These are phyloP conservation scores for Geotrichum siamense DNA, from an alignment of 1,139 yeast species.

Conservation along the genomic window DNA sequence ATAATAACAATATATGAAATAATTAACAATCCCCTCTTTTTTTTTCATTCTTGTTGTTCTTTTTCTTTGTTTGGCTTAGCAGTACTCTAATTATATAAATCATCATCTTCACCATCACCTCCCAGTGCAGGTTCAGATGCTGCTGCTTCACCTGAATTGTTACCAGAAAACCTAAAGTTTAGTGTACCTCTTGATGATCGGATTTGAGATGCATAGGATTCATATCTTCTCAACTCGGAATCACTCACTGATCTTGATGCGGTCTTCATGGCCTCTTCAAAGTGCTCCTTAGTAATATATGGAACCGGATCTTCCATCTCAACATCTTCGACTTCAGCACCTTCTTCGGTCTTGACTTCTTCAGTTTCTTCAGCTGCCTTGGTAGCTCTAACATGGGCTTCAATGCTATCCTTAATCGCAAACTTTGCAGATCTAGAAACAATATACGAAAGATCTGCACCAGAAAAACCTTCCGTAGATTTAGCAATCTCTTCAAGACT, in stretches of 20 bases:
- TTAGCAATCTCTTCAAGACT: conserved; percentile 83
- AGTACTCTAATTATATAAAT: conserved; percentile 64
- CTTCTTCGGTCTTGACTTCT: conserved; percentile 42
- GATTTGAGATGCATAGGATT: conserved; percentile 95
- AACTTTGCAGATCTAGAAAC: conserved; percentile 98
- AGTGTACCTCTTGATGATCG: conserved; percentile 86
- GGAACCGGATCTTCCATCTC: conserved; percentile 89
- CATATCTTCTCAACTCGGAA: conserved; percentile 96
- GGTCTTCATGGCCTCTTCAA: conserved; percentile 99
- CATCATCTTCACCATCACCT: conserved; percentile 86
- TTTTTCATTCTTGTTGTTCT: no score
- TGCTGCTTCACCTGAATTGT: conserved; percentile 42
- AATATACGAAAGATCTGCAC: conserved; percentile 96
- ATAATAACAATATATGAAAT: no score
- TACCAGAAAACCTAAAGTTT: conserved; percentile 38
- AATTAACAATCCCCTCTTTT: no score
- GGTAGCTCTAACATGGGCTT: conserved; percentile 55
- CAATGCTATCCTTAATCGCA: conserved; percentile 96
- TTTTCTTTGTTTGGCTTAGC: no score
- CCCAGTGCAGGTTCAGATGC: conserved; percentile 57
- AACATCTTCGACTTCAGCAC: conserved; percentile 52
- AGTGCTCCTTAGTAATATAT: conserved; percentile 82
- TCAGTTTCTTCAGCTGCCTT: conserved; percentile 41
- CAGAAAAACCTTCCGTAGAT: conserved; percentile 93
- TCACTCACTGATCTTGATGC: conserved; percentile 97